Conservation (phyloP, 2,329 filamentous ascomycete species). For the Xylaria sp. region DNA sequence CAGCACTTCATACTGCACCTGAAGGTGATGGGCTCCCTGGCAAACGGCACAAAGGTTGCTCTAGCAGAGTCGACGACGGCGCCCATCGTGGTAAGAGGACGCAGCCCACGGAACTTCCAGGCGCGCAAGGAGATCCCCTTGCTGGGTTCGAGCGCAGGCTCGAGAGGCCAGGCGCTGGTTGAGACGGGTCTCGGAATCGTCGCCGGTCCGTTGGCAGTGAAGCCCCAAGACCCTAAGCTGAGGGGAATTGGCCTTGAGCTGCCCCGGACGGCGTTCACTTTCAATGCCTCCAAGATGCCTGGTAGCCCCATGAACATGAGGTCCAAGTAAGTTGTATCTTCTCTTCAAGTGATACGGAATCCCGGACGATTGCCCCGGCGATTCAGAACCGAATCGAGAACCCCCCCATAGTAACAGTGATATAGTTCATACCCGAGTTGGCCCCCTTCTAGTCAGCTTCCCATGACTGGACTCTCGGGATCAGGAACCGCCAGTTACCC, state of each 20-base stretch:
- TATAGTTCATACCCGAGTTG: slow-evolving; percentile 54
- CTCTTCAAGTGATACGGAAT: not conserved
- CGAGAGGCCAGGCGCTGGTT: slow-evolving; percentile 69
- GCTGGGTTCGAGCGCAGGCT: slow-evolving; percentile 68
- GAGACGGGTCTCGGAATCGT: slow-evolving; percentile 58
- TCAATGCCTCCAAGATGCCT: slow-evolving; percentile 52
- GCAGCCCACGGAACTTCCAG: slow-evolving; percentile 92
- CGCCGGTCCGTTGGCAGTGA: slow-evolving; percentile 50
- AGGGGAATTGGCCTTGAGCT: slow-evolving; percentile 50
- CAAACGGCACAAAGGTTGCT: slow-evolving; percentile 75
- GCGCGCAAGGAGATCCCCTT: slow-evolving; percentile 88
- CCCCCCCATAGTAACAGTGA: slow-evolving; percentile 26
- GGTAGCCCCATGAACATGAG: slow-evolving; percentile 50
- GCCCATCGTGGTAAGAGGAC: slow-evolving; percentile 86
- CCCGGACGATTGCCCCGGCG: not conserved
- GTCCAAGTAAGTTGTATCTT: slow-evolving; percentile 47
- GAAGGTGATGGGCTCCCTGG: slow-evolving; percentile 76
- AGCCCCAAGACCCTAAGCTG: slow-evolving; percentile 50
- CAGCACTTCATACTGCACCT: slow-evolving; percentile 91
- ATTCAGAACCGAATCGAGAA: slow-evolving; percentile 2
- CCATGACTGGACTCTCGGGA: slow-evolving; percentile 45
- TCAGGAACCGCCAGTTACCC: slow-evolving; percentile 45
- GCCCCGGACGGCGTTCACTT: slow-evolving; percentile 53
- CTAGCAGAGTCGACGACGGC: slow-evolving; percentile 81
- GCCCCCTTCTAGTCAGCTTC: slow-evolving; percentile 42